phyloP scores from a whole-genome alignment of 2,329 filamentous ascomycete species.

The Xylariaceae sp. region DNA sequence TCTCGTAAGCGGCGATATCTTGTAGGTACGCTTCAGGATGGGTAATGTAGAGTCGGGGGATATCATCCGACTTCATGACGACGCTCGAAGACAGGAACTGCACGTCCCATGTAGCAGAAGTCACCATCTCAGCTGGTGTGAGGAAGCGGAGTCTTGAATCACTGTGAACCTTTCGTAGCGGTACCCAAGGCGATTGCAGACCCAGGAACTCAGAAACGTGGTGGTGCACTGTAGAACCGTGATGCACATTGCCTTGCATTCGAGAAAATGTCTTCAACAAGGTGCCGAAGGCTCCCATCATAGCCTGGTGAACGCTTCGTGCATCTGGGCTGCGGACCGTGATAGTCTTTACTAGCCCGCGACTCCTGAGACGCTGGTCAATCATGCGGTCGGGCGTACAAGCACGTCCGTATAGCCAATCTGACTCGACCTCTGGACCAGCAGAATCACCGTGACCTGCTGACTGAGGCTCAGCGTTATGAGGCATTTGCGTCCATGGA shows the following conservation, averaged over 20 bases:
- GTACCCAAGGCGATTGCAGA: conserved; percentile 65
- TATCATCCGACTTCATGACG: conserved; percentile 63
- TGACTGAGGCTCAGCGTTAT: conserved; percentile 45
- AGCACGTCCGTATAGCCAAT: conserved; percentile 64
- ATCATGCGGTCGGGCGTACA: conserved; percentile 58
- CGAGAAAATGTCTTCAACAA: conserved; percentile 44
- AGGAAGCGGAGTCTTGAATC: conserved; percentile 68
- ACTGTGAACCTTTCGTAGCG: conserved; percentile 69
- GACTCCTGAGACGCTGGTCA: conserved; percentile 67
- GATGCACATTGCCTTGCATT: conserved; percentile 30
- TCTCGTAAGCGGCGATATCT: conserved; percentile 47
- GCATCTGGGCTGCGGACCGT: conserved; percentile 59
- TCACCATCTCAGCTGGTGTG: conserved; percentile 66
- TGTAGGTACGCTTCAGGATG: conserved; percentile 71
- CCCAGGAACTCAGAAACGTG: conserved; percentile 48
- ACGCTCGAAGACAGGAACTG: conserved; percentile 65
- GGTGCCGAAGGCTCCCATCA: conserved; percentile 57
- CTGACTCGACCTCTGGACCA: conserved; percentile 42
- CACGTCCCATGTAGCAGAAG: conserved; percentile 64
- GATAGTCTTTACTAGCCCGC: conserved; percentile 63
- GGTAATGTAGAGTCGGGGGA: conserved; percentile 67
- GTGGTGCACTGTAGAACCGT: conserved; percentile 32
- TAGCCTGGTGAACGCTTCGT: conserved; percentile 59
- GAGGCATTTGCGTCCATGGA: conserved; percentile 52
- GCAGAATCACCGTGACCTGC: conserved; percentile 46